A percentile compares a stretch with the other conserved stretches of the same genome.
Conservation (phyloP, 371 early-diverging fungal species). For the Zopfochytrium polystomum region DNA sequence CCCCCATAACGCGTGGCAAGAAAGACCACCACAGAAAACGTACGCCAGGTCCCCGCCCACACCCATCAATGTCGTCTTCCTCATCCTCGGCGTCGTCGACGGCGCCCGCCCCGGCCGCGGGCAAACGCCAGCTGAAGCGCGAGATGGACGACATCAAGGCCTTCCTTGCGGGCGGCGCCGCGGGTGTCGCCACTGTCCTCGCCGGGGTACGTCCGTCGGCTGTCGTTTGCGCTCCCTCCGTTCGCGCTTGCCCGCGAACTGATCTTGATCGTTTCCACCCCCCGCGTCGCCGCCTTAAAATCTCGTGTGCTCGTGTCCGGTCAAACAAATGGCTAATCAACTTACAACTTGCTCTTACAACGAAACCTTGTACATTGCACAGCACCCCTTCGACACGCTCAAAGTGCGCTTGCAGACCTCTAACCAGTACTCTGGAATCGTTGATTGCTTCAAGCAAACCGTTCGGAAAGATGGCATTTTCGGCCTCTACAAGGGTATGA, state of each 20-base stretch:
- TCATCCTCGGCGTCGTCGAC: too few relatives aligned
- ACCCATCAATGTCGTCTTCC: too few relatives aligned
- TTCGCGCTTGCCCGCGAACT: too few relatives aligned
- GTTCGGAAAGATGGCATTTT: slow-evolving; percentile 37
- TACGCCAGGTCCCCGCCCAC: too few relatives aligned
- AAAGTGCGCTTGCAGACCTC: slow-evolving; percentile 45
- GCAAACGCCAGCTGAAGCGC: slow-evolving; percentile 19
- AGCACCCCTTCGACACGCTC: slow-evolving; percentile 45
- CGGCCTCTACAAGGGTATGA: slow-evolving; percentile 41
- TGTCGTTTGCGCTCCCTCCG: too few relatives aligned
- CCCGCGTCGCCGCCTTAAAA: slow-evolving; percentile 25
- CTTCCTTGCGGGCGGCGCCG: slow-evolving; percentile 87
- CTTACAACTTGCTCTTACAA: neutral
- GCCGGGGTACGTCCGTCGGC: too few relatives aligned
- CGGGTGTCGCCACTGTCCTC: slow-evolving; percentile 67
- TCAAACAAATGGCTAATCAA: slow-evolving; percentile 6
- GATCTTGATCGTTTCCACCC: too few relatives aligned
- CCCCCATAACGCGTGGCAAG: too few relatives aligned
- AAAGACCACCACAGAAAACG: too few relatives aligned
- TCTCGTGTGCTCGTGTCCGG: neutral
- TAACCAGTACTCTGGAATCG: neutral
- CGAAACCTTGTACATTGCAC: slow-evolving; percentile 20
- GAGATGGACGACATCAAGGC: slow-evolving; percentile 54
- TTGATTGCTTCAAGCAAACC: neutral
- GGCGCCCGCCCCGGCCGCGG: too few relatives aligned